phyloP scores from a whole-genome alignment of 345 rosid species.

The Acer yangbiense region DNA sequence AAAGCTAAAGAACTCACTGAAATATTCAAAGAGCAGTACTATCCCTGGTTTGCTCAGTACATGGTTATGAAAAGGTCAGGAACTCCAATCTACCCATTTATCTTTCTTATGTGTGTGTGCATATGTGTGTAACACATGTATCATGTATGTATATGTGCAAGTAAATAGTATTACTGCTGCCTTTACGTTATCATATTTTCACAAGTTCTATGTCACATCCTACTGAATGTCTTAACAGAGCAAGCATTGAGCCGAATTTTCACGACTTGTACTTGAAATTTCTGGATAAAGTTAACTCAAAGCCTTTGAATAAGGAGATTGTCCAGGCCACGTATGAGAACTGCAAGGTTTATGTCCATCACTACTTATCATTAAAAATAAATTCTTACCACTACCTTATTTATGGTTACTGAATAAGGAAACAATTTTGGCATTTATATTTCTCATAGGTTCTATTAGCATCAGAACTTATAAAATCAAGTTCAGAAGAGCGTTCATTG shows the following conservation, averaged over 20 bases:
- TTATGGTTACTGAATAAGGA: neutral
- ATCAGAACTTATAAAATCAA: slow-evolving; percentile 96
- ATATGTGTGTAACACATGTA: neutral
- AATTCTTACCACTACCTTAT: neutral
- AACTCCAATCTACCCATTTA: neutral
- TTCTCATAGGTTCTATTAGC: slow-evolving; percentile 84
- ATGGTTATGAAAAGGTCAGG: slow-evolving; percentile 97
- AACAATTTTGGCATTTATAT: neutral
- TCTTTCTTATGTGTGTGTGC: neutral
- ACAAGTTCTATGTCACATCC: neutral
- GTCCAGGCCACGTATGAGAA: slow-evolving; percentile 90
- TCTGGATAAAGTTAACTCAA: slow-evolving; percentile 82
- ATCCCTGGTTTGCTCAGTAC: slow-evolving; percentile 97
- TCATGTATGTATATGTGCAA: slow-evolving; percentile 1
- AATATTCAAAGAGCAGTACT: slow-evolving; percentile 72
- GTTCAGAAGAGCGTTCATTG: slow-evolving; percentile 95
- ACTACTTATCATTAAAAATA: neutral
- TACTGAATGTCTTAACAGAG: slow-evolving; percentile 48
- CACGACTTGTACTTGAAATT: slow-evolving; percentile 95
- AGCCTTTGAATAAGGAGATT: slow-evolving; percentile 81
- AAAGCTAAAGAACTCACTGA: slow-evolving; percentile 90
- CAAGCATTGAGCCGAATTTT: slow-evolving; percentile 97
- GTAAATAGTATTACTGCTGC: neutral
- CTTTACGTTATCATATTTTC: neutral
- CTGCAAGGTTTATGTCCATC: slow-evolving; percentile 72